A percentile compares a stretch with the other conserved stretches of the same genome.
Conservation (phyloP, 169 alveolate genomes). For the Babesia microti region DNA sequence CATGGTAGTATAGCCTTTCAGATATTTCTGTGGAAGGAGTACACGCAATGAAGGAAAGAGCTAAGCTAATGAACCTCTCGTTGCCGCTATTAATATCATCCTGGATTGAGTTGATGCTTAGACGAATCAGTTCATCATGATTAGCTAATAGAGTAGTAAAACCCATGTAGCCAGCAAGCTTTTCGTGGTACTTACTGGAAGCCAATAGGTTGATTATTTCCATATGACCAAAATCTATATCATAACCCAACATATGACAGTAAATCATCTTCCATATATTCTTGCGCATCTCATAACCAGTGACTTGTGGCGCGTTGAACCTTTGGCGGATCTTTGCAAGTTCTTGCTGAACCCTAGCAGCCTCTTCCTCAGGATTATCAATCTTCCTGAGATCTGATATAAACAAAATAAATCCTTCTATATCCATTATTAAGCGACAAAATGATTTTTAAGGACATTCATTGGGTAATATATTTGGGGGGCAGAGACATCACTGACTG, state of each 20-base stretch:
- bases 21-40: slow-evolving; percentile 55
- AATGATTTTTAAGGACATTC: too few relatives aligned
- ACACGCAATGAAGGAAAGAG: slow-evolving; percentile 65
- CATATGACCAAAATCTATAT: slow-evolving; percentile 83
- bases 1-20: slow-evolving; percentile 60
- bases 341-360: slow-evolving; percentile 80
- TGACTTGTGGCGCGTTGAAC: slow-evolving; percentile 66
- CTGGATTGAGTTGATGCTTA: slow-evolving; percentile 44
- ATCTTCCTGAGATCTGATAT: slow-evolving; percentile 77
- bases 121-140: slow-evolving; percentile 53
- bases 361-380: slow-evolving; percentile 74
- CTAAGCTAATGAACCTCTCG: slow-evolving; percentile 62
- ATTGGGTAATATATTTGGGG: too few relatives aligned
- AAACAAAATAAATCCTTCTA: slow-evolving; percentile 71
- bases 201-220: slow-evolving; percentile 81
- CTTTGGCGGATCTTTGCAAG: slow-evolving; percentile 83
- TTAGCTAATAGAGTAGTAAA: slow-evolving; percentile 75
- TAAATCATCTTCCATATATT: slow-evolving; percentile 88
- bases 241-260: slow-evolving; percentile 87
- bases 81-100: slow-evolving; percentile 40
- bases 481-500: too few relatives aligned
- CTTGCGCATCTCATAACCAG: slow-evolving; percentile 87
- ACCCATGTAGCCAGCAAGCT: slow-evolving; percentile 89
- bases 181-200: slow-evolving; percentile 81
- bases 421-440: too few relatives aligned